phyloP scores from a whole-genome alignment of 345 rosid species.

The Carallia pectinifolia region DNA sequence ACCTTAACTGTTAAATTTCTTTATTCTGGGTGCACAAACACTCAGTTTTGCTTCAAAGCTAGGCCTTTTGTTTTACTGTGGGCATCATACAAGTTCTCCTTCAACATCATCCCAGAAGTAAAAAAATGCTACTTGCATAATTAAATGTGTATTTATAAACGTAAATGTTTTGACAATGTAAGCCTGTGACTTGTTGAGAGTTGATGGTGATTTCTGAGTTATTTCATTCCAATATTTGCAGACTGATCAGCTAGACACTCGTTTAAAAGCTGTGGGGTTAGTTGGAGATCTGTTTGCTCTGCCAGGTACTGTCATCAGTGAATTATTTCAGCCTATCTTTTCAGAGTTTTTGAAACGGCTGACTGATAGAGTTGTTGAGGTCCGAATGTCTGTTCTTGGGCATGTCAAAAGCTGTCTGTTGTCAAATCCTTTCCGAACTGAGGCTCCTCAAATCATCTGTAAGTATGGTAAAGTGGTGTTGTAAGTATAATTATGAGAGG shows the following conservation, averaged over 20 bases:
- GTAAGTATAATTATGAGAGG: slow-evolving; percentile 14
- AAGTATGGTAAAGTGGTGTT: slow-evolving; percentile 32
- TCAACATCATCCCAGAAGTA: too few species aligned
- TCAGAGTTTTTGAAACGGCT: slow-evolving; percentile 88
- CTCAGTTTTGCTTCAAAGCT: not conserved
- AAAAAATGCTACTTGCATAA: not conserved
- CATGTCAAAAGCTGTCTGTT: slow-evolving; percentile 80
- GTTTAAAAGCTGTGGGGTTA: slow-evolving; percentile 80
- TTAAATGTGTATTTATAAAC: not conserved
- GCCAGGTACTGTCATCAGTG: slow-evolving; percentile 59
- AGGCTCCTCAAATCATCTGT: slow-evolving; percentile 81
- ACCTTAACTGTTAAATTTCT: not conserved
- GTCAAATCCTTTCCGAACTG: slow-evolving; percentile 64
- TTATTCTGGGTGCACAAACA: not conserved
- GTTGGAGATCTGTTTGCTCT: slow-evolving; percentile 86
- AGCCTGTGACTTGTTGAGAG: slow-evolving; percentile 1
- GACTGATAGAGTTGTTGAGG: slow-evolving; percentile 84
- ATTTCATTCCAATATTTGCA: slow-evolving; percentile 38
- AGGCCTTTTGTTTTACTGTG: not conserved
- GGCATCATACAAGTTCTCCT: too few species aligned
- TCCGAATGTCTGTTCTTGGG: slow-evolving; percentile 83
- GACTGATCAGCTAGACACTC: slow-evolving; percentile 85
- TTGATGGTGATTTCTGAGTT: slow-evolving; percentile 23
- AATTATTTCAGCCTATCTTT: slow-evolving; percentile 79
- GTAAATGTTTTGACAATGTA: not conserved